Base-by-base conservation (phyloP, 139 green algal genomes). In the Chlorella sp. region DNA sequence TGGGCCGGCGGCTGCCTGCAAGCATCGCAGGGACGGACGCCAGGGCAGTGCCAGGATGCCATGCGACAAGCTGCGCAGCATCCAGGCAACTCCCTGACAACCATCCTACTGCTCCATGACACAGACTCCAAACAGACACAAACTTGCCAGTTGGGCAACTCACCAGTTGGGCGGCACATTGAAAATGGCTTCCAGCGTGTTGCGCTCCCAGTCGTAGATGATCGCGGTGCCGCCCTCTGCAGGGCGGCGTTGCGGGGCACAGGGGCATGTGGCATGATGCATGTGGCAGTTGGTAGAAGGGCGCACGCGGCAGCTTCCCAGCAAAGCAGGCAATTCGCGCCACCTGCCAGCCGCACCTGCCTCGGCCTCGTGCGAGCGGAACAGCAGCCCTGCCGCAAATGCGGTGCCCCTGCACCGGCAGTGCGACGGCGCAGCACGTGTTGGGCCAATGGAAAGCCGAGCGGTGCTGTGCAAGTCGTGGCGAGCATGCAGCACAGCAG, bases 141-240 rank as follows among this genome's bases (percentile, higher is more conserved):
- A 6, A 36, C 64, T 1, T 32, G 20, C 51, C 51, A 60, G 13
- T 38, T 70, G 64, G 30, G 64, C 32, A 68, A 17, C 67, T 30
- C 72, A 78, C 72, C 72, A 89, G 80, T 72, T 85, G 56, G 67
- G 64, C 26, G 83, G 86, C 51, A 89, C 90, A 67, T 93, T 90
- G 79, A 92, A 92, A n/a, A 94, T 87, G 56, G 82, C 88, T 78
- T 94, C 90, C 34, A 94, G 83, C 28, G 74, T 60, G 38, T 76
- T 83, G 1, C 73, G 86, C n/a, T 93, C 92, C 93, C 93, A 98
- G 84, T 96, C 90, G 86, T 93, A 97, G 11, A 98, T 81, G 44
- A 98, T 83, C 1, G 92, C 93, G 2, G 95, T 95, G 64, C 83
- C 83, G 51, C 85, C 85, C 6, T 95, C 95, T 43, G 72, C 72